Evolutionary conservation across 2,329 filamentous ascomycete genomes (phyloP).

Genomic region (Gremmenia infestans): DNA sequence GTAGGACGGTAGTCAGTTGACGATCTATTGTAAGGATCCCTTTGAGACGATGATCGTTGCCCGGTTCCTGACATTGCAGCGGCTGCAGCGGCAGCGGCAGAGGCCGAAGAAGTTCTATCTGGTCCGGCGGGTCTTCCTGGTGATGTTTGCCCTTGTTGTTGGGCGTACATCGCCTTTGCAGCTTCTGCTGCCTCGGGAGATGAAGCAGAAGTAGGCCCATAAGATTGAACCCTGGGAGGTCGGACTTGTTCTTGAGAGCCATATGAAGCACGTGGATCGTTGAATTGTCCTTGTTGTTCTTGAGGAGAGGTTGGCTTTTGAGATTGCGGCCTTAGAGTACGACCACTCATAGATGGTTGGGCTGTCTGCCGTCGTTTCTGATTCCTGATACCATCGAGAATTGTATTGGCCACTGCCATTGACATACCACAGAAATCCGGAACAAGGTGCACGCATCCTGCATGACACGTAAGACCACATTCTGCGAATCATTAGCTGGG

Average conservation of each 20-base stretch:
- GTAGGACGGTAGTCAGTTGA: constrained; percentile 26
- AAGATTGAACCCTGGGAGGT: constrained; percentile 31
- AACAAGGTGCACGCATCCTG: constrained; percentile 87
- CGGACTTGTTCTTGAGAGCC: constrained; percentile 24
- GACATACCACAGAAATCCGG: constrained; percentile 99
- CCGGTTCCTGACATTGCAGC: constrained; percentile 49
- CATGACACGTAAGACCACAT: constrained; percentile 87
- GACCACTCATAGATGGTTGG: constrained; percentile 24
- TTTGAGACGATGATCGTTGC: constrained; percentile 19
- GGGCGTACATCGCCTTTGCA: constrained; percentile 56
- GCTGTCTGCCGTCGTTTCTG: constrained; percentile 60
- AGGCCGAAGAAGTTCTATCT: constrained; percentile 47
- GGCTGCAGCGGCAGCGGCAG: constrained; percentile 51
- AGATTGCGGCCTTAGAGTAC: constrained; percentile 25
- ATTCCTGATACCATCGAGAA: constrained; percentile 78
- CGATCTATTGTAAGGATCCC: constrained; percentile 26
- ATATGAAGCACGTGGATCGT: constrained; percentile 26
- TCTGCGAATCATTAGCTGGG: constrained; percentile 48
- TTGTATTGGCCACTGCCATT: constrained; percentile 94
- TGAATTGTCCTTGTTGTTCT: constrained; percentile 9
- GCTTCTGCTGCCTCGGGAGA: constrained; percentile 56
- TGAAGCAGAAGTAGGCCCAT: constrained; percentile 35
- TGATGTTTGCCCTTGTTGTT: constrained; percentile 23
- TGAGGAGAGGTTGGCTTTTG: constrained; percentile 17
- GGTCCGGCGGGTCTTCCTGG: constrained; percentile 44